Evolutionary conservation across 2,329 filamentous ascomycete species (phyloP).

Genomic region (Fonsecaea erecta): DNA sequence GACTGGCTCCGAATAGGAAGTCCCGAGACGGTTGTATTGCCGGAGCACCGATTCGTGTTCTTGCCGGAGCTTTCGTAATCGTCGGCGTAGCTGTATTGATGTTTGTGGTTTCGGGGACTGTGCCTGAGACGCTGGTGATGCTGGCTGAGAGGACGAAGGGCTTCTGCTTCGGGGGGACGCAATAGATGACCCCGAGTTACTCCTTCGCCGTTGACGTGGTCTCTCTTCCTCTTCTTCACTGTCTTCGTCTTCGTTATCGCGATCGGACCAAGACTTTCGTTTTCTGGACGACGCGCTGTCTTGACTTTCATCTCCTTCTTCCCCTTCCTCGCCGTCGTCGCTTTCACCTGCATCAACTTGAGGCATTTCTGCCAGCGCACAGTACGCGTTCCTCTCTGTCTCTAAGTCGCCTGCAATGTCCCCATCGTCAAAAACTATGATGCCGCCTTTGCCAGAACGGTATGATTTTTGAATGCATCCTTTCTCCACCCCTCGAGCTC

Average conservation of each 20-base stretch:
- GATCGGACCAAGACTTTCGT: slow-evolving; percentile 77
- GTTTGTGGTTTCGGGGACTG: slow-evolving; percentile 56
- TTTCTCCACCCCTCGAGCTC: slow-evolving; percentile 69
- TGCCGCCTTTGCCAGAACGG: slow-evolving; percentile 78
- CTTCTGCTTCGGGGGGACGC: slow-evolving; percentile 42
- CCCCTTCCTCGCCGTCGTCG: slow-evolving; percentile 62
- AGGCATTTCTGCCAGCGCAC: slow-evolving; percentile 87
- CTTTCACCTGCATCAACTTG: slow-evolving; percentile 77
- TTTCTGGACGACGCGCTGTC: slow-evolving; percentile 63
- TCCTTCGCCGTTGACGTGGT: slow-evolving; percentile 78
- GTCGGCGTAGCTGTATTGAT: slow-evolving; percentile 71
- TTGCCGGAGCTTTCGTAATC: slow-evolving; percentile 73
- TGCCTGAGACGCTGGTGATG: slow-evolving; percentile 52
- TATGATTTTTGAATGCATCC: slow-evolving; percentile 75
- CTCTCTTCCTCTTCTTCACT: slow-evolving; percentile 73
- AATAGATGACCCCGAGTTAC: slow-evolving; percentile 68
- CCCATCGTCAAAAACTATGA: slow-evolving; percentile 94
- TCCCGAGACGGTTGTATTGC: slow-evolving; percentile 82
- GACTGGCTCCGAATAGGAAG: slow-evolving; percentile 92
- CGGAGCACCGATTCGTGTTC: slow-evolving; percentile 78
- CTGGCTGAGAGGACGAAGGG: slow-evolving; percentile 51
- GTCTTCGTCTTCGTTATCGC: slow-evolving; percentile 65
- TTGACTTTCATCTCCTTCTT: slow-evolving; percentile 62
- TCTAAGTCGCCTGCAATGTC: slow-evolving; percentile 85
- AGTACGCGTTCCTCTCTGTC: slow-evolving; percentile 78